Base-by-base conservation (phyloP, 176 grass and related monocot species). In the Bothriochloa decipiens region DNA sequence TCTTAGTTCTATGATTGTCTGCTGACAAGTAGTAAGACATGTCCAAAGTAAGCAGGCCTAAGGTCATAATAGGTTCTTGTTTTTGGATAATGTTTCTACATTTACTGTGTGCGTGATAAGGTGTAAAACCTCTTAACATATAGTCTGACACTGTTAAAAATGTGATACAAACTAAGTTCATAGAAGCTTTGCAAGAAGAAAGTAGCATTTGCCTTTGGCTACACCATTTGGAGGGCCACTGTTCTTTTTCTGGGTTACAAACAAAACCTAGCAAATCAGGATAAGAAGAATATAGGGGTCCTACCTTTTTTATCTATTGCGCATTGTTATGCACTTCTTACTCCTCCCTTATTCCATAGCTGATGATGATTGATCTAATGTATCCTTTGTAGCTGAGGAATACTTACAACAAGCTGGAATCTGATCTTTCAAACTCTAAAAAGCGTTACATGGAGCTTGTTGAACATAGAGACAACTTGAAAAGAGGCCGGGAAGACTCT, bases 401-500 rank as follows among this genome's bases (percentile, higher is more conserved):
- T 86, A 92, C 93, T 71, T 74, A 65, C 66, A 88, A 47, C 52
- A 98, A 98, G 64, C 87, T 98, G 36, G 87, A 98, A 33, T 88
- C 89, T 81, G 96, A 98, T 79, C 77, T 98, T 69, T 86, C 85
- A 83, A 98, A 72, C 83, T 82, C 85, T 86, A 93, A 78, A 87
- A 93, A 87, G 28, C 85, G 70, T 53, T 92, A 80, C n/a, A 40
- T 58, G 62, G 96, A 98, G 79, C 89, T 98, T 81, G n/a, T 86
- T 84, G 96, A 95, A 79, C 93, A 95, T 50, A 90, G 91, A 87
- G 93, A 95, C 17, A 90, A 78, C 85, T 82, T 98, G 81, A 98
- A 98, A 91, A 95, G 77, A 87, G 96, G 96, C 72, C 92, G 96
- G 75, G 93, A 98, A 57, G 91, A 95, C 52, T 90, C 93, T 83